Conservation (phyloP, 2,329 filamentous ascomycete species). For the Dactylellina leptospora region DNA sequence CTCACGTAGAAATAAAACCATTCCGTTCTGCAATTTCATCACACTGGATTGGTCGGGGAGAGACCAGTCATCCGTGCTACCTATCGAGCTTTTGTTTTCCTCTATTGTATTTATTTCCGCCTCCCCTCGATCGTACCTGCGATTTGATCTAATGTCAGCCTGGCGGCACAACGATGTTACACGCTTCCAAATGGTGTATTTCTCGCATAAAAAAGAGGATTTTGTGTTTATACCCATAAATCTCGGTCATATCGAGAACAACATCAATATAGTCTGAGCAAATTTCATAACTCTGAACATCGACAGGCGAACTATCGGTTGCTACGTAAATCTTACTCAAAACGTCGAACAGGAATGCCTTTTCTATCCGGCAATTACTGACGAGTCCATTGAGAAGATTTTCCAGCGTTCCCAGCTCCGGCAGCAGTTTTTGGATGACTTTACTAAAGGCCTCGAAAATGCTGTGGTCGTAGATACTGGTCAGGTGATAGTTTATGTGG, state of each 20-base stretch:
- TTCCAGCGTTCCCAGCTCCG: conserved; percentile 89
- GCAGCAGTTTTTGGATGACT: conserved; percentile 96
- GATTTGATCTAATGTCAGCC: conserved; percentile 11
- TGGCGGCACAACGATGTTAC: not conserved
- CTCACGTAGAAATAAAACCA: conserved; percentile 73
- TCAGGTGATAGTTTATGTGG: conserved; percentile 92
- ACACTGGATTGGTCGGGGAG: conserved; percentile 73
- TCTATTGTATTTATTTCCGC: conserved; percentile 63
- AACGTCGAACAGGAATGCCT: conserved; percentile 97
- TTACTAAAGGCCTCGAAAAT: conserved; percentile 99
- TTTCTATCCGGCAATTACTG: conserved; percentile 93
- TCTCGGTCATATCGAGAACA: conserved; percentile 94
- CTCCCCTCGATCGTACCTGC: conserved; percentile 63
- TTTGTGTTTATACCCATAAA: conserved; percentile 78
- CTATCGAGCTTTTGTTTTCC: conserved; percentile 44
- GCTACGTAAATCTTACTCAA: conserved; percentile 99
- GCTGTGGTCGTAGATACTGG: conserved; percentile 97
- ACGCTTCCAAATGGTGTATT: not conserved
- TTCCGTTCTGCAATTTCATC: conserved; percentile 72
- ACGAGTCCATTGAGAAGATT: conserved; percentile 92
- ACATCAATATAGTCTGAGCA: conserved; percentile 99
- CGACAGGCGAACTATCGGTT: conserved; percentile 89
- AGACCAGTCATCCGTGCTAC: conserved; percentile 57
- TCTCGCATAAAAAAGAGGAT: not conserved
- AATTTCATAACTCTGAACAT: conserved; percentile 96